Base-by-base conservation (phyloP, 352 stramenopile species). In the Phytophthora fragariae region DNA sequence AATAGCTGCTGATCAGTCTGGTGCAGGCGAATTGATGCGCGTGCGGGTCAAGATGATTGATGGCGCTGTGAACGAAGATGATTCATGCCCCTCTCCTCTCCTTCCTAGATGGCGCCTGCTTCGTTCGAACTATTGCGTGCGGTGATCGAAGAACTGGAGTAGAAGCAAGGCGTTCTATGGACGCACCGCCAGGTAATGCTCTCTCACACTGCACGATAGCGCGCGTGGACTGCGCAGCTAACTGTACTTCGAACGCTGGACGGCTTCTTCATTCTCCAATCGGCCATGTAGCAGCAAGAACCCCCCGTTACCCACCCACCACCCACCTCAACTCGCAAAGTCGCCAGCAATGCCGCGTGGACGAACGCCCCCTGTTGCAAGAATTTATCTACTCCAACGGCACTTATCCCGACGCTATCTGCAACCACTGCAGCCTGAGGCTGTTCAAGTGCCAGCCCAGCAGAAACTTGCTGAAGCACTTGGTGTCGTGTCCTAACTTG, bases 391-490 rank as follows among this genome's bases (percentile, higher is more conserved):
- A 44, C 14, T 11, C 11, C n/a, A 21, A 8, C 5, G 21, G n/a
- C 14, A 27, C 3, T 15, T 55, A 46, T 14, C 49, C 49, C 50
- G 33, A 67, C 8, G 35, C 11, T 5, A 21, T 8, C 21, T 67
- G 50, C 35, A 59, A 46, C 2, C 50, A 59, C 35, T 60, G 61
- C 35, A 5, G 5, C 2, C 17, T 15, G 24, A 53, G 50, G 46
- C 59, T 57, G 29, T 19, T 17, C 27, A 67, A 67, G 33, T 55
- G 33, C 9, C 50, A 60, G 21, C 61, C 61, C 11, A 60, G 61
- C 31, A 21, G 21, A 12, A 55, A 60, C 19, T 60, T 60, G 35
- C 24, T 67, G 5, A 60, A 2, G 47, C 35, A 67, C 19, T 27
- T 59, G 47, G 15, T 21, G 21, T 54, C 31, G 33, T 53, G 49